Evolutionary conservation across 768 basidiomycete genomes (phyloP).

Genomic region (Mycena capillaripes): DNA sequence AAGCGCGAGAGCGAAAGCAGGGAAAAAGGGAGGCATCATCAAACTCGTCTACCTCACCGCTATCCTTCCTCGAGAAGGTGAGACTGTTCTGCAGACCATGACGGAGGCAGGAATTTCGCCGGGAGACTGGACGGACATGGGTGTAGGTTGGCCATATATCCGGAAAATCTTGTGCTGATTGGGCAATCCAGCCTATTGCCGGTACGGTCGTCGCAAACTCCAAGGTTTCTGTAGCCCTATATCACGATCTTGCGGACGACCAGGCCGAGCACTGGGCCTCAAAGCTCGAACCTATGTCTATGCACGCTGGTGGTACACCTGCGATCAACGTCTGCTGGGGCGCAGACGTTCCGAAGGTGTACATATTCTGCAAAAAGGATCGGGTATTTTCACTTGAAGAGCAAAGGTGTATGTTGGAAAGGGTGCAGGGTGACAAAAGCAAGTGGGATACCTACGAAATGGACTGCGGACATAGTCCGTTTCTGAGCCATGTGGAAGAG

Average conservation of each 20-base stretch:
- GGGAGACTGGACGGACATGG: neutral
- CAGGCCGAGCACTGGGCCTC: neutral
- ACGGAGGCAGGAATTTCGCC: neutral
- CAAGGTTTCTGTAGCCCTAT: neutral
- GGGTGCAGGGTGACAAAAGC: neutral
- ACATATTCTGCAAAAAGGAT: slow-evolving; percentile 17
- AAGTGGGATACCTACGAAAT: slow-evolving; percentile 12
- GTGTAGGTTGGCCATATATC: neutral
- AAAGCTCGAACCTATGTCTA: neutral
- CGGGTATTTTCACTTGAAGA: neutral
- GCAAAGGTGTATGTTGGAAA: neutral
- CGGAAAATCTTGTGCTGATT: neutral
- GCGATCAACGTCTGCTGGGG: slow-evolving; percentile 5
- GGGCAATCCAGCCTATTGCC: neutral
- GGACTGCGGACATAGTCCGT: slow-evolving; percentile 27
- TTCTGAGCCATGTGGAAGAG: slow-evolving; percentile 17
- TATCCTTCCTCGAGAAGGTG: neutral
- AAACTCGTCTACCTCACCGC: neutral
- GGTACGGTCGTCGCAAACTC: neutral
- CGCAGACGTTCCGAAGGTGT: slow-evolving; percentile 2
- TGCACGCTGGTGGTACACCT: neutral
- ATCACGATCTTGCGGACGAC: neutral
- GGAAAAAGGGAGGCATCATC: neutral
- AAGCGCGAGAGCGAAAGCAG: neutral
- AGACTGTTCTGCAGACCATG: neutral